Conservation (phyloP, 495 filamentous ascomycete species). For the Tuber calosporum region DNA sequence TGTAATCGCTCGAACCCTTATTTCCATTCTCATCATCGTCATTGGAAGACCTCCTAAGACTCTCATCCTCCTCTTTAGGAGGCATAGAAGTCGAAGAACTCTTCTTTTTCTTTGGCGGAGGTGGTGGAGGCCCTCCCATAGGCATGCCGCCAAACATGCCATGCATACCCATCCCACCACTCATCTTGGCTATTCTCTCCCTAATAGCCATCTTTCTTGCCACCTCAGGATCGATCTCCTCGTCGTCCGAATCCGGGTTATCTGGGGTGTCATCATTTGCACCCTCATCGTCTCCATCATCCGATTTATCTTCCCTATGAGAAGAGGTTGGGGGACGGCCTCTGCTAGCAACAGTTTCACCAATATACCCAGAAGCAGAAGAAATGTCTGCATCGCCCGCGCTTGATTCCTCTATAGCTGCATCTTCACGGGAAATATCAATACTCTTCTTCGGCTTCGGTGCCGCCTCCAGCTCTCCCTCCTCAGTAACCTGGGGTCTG, state of each 20-base stretch:
- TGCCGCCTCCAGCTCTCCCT: constrained; percentile 10
- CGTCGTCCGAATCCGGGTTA: constrained; percentile 70
- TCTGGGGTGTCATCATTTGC: constrained; percentile 46
- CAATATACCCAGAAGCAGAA: constrained; percentile 10
- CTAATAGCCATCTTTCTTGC: constrained; percentile 80
- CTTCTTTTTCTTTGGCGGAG: constrained; percentile 61
- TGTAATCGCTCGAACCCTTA: constrained; percentile 27
- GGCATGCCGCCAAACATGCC: constrained; percentile 83
- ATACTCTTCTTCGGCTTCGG: constrained; percentile 29
- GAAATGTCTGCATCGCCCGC: constrained; percentile 23
- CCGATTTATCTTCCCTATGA: constrained; percentile 40
- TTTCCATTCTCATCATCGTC: constrained; percentile 45
- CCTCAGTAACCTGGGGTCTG: constrained; percentile 5
- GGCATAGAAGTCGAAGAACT: constrained; percentile 46
- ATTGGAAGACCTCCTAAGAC: constrained; percentile 44
- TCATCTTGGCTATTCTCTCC: constrained; percentile 96
- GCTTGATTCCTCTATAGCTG: constrained; percentile 25
- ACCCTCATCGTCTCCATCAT: constrained; percentile 46
- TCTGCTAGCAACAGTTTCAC: constrained; percentile 10
- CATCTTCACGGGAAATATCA: constrained; percentile 42
- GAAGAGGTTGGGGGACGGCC: constrained; percentile 11
- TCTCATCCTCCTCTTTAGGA: constrained; percentile 48
- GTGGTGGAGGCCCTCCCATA: constrained; percentile 48
- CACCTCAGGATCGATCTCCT: constrained; percentile 86
- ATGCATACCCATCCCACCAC: constrained; percentile 94